Conservation (phyloP, 371 early-diverging fungal species). For the Mucor saturninus region DNA sequence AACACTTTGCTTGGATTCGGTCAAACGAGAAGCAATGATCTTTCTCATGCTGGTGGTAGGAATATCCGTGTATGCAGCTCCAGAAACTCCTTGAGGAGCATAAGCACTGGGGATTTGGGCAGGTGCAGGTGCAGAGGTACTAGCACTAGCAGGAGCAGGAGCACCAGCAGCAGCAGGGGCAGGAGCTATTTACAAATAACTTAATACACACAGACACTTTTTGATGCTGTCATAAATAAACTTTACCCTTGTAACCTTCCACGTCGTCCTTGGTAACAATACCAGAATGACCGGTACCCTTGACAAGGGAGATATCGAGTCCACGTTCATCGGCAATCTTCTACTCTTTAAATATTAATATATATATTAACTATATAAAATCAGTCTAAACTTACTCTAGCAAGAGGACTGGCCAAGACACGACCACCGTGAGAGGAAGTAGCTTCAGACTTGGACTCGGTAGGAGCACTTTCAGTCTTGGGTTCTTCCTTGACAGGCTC, state of each 20-base stretch:
- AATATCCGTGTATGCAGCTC: slow-evolving; percentile 77
- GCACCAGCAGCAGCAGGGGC: slow-evolving; percentile 21
- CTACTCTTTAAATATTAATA: slow-evolving; percentile 34
- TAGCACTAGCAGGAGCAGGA: slow-evolving; percentile 45
- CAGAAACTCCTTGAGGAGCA: slow-evolving; percentile 57
- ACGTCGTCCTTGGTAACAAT: slow-evolving; percentile 94
- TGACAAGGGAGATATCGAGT: slow-evolving; percentile 76
- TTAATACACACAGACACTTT: no score
- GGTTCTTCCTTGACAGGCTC: slow-evolving; percentile 18
- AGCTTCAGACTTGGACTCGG: slow-evolving; percentile 12
- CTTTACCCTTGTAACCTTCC: slow-evolving; percentile 63
- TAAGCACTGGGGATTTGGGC: slow-evolving; percentile 51
- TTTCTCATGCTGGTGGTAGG: slow-evolving; percentile 93
- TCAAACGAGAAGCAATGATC: slow-evolving; percentile 83
- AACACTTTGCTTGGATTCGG: slow-evolving; percentile 86
- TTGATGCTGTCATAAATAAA: no score
- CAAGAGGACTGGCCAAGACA: slow-evolving; percentile 82
- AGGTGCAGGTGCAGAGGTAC: slow-evolving; percentile 40
- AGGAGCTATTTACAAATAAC: not conserved
- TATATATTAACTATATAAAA: not conserved
- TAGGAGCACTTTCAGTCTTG: slow-evolving; percentile 18
- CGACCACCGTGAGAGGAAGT: slow-evolving; percentile 33
- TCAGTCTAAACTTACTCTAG: slow-evolving; percentile 50
- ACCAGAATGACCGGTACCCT: slow-evolving; percentile 91
- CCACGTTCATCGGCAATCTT: slow-evolving; percentile 85